Evolutionary conservation across 1,139 yeast genomes (phyloP).

Genomic region (Blastobotrys buckinghamii): DNA sequence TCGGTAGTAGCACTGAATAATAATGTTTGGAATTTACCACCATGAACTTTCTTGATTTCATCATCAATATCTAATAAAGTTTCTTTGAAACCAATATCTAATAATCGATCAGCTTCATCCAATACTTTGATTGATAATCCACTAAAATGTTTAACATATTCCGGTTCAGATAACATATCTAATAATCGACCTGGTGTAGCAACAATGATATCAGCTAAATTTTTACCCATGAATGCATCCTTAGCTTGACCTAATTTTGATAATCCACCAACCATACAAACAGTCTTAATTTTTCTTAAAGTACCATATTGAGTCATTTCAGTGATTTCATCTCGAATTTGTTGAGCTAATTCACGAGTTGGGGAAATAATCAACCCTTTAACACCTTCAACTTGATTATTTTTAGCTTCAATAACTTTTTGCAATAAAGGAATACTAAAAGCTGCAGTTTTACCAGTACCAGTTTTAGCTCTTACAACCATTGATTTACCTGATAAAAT

Average conservation of each 20-base stretch:
- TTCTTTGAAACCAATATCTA: slow-evolving; percentile 70
- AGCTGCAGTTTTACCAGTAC: slow-evolving; percentile 92
- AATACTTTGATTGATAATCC: slow-evolving; percentile 60
- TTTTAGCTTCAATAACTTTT: slow-evolving; percentile 38
- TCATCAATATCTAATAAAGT: slow-evolving; percentile 53
- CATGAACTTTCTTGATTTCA: slow-evolving; percentile 35
- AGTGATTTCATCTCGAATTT: slow-evolving; percentile 63
- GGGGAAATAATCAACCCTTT: slow-evolving; percentile 73
- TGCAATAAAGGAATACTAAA: slow-evolving; percentile 77
- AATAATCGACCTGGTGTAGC: slow-evolving; percentile 89
- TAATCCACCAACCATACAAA: slow-evolving; percentile 49
- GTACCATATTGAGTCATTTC: slow-evolving; percentile 33
- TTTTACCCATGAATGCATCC: slow-evolving; percentile 26
- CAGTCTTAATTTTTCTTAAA: slow-evolving; percentile 32
- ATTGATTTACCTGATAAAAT: slow-evolving; percentile 53
- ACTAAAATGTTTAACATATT: slow-evolving; percentile 45
- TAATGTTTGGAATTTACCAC: slow-evolving; percentile 45
- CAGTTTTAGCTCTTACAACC: slow-evolving; percentile 88
- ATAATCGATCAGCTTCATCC: slow-evolving; percentile 84
- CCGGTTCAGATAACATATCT: slow-evolving; percentile 46
- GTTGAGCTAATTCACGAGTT: slow-evolving; percentile 87
- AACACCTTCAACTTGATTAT: slow-evolving; percentile 32
- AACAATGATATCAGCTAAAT: slow-evolving; percentile 52
- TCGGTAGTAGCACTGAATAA: slow-evolving; percentile 88
- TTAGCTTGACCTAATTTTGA: slow-evolving; percentile 36